Conservation (phyloP, 1,139 yeast species). For the Protomyces macrosporus region DNA sequence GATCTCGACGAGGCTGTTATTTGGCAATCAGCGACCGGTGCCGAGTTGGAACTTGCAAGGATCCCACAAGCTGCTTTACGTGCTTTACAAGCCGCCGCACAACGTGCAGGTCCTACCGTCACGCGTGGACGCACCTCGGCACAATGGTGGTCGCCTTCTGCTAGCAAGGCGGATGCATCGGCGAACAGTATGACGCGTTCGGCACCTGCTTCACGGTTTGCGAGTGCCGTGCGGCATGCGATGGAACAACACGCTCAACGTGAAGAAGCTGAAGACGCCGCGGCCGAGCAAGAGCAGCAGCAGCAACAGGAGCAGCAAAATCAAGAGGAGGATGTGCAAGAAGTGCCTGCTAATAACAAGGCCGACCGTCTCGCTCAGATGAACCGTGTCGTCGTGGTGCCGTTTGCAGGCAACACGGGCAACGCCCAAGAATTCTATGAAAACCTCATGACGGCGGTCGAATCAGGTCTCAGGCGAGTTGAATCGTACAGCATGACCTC, state of each 20-base stretch:
- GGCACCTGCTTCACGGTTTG: neutral
- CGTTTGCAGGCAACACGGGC: neutral
- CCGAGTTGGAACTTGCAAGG: constrained; percentile 13
- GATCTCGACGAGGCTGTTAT: constrained; percentile 10
- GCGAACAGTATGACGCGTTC: neutral
- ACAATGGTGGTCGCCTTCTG: neutral
- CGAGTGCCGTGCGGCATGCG: neutral
- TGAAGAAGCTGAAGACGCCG: constrained; percentile 34
- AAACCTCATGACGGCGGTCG: constrained; percentile 17
- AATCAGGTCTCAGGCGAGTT: constrained; percentile 16
- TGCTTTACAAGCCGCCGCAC: neutral
- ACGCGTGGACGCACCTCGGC: constrained; percentile 8
- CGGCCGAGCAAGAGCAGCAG: constrained; percentile 12
- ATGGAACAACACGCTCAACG: neutral
- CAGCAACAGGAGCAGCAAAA: neutral
- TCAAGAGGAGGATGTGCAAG: neutral
- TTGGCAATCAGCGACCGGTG: constrained; percentile 21
- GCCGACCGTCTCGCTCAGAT: neutral
- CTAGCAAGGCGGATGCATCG: neutral
- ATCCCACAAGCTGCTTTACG: constrained; percentile 15
- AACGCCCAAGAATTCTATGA: constrained; percentile 5
- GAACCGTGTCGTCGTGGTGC: constrained; percentile 4
- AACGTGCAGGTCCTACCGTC: neutral
- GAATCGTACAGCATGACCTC: constrained; percentile 37
- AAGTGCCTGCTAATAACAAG: neutral